phyloP scores from a whole-genome alignment of 345 rosid species.

The Angophora floribunda region DNA sequence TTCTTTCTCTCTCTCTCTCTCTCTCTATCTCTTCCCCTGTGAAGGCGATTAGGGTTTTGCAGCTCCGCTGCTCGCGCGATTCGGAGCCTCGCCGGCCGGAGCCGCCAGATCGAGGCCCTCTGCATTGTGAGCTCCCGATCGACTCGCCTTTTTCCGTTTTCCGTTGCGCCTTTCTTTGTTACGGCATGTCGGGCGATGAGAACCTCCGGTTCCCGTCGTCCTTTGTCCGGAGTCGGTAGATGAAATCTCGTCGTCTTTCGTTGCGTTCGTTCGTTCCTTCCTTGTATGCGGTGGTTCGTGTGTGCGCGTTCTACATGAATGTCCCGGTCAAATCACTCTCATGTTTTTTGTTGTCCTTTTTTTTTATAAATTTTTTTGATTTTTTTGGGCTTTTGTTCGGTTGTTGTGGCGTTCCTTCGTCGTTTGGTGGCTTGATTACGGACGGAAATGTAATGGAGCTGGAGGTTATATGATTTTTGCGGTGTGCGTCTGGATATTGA shows the following conservation, averaged over 20 bases:
- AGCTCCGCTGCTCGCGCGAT: conserved; percentile 7
- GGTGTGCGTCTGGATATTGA: background rate
- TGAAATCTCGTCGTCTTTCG: background rate
- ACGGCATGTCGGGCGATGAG: background rate
- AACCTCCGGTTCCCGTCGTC: background rate
- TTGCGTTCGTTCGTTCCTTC: background rate
- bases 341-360: background rate
- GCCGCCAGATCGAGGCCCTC: conserved; percentile 43
- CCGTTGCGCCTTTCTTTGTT: background rate
- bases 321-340: background rate
- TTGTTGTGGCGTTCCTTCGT: background rate
- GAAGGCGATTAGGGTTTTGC: conserved; percentile 34
- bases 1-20: background rate
- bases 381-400: background rate
- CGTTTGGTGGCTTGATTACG: background rate
- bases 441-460: background rate
- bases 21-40: background rate
- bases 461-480: background rate
- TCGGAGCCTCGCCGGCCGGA: background rate
- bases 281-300: background rate
- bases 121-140: conserved; percentile 42
- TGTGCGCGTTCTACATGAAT: background rate
- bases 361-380: background rate
- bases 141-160: conserved; percentile 1
- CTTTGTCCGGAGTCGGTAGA: no score